phyloP scores from a whole-genome alignment of 2,329 filamentous ascomycete genomes.

The Pseudopithomyces maydicus region DNA sequence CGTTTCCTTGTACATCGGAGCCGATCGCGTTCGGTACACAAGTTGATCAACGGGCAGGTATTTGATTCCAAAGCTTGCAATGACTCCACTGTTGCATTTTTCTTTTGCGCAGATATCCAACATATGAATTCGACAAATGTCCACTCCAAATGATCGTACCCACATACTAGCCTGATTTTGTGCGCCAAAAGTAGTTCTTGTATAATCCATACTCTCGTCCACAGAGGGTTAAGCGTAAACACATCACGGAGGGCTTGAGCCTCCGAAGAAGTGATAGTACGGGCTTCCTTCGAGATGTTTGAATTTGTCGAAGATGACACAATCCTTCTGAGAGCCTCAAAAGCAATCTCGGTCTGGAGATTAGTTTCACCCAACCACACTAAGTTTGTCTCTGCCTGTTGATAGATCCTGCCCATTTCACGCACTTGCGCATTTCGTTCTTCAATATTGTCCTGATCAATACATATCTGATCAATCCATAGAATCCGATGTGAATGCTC shows the following conservation, averaged over 20 bases:
- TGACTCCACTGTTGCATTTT: not conserved
- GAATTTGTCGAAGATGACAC: not conserved
- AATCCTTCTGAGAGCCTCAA: not conserved
- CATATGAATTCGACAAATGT: not conserved
- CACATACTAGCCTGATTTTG: not conserved
- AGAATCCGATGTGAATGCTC: not conserved
- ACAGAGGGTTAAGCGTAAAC: not conserved
- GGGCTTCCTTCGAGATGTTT: not conserved
- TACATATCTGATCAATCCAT: not conserved
- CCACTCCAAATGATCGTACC: not conserved
- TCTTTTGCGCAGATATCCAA: not conserved
- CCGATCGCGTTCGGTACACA: not conserved
- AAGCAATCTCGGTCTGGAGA: not conserved
- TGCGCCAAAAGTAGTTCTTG: not conserved
- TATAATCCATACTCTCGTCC: not conserved
- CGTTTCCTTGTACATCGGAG: not conserved
- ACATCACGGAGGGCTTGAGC: not conserved
- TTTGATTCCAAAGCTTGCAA: not conserved
- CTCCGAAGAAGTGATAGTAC: not conserved
- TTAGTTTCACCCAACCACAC: not conserved
- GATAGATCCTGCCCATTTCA: not conserved
- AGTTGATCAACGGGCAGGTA: not conserved
- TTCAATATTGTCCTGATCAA: not conserved
- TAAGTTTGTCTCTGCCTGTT: not conserved
- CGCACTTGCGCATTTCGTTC: not conserved